These are phyloP conservation scores for Septoria petroselini DNA, from an alignment of 2,329 filamentous ascomycete genomes.

Conservation along the genomic window DNA sequence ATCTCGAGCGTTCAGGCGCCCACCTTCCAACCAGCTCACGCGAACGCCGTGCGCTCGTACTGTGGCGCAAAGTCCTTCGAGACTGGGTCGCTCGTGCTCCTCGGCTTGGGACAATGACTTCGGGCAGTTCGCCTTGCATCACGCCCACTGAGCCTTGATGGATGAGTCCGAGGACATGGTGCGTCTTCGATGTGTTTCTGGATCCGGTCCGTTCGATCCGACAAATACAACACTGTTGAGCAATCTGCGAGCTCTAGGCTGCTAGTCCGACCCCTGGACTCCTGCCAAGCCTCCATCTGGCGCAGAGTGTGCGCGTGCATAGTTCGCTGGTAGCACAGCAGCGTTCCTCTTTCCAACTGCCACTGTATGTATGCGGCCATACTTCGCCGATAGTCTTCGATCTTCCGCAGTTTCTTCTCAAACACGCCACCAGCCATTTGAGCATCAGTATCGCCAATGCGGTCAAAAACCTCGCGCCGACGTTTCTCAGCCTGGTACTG, in stretches of 20 bases:
- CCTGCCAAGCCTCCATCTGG: slow-evolving; percentile 25
- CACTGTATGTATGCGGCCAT: slow-evolving; percentile 28
- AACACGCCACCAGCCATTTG: no score
- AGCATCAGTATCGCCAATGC: no score
- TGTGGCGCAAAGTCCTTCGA: slow-evolving; percentile 22
- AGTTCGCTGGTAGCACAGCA: slow-evolving; percentile 27
- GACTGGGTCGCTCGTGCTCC: slow-evolving; percentile 25
- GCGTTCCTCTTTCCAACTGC: slow-evolving; percentile 23
- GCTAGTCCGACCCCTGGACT: slow-evolving; percentile 14
- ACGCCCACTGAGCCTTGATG: slow-evolving; percentile 7
- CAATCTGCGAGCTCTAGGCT: slow-evolving; percentile 15
- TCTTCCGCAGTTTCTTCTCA: not conserved
- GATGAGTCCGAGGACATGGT: slow-evolving; percentile 25
- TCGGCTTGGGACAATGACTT: slow-evolving; percentile 6
- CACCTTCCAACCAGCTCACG: no score
- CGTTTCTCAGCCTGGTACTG: no score
- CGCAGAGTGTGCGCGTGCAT: slow-evolving; percentile 32
- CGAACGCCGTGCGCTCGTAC: no score
- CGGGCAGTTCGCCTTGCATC: not conserved
- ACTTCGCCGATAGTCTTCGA: slow-evolving; percentile 24
- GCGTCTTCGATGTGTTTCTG: no score
- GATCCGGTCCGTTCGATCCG: slow-evolving; percentile 14
- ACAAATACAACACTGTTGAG: slow-evolving; percentile 15
- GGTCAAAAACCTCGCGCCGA: no score
- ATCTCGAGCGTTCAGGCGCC: no score